Evolutionary conservation across 2,329 filamentous ascomycete species (phyloP).

Genomic region (Cladophialophora yegresii): DNA sequence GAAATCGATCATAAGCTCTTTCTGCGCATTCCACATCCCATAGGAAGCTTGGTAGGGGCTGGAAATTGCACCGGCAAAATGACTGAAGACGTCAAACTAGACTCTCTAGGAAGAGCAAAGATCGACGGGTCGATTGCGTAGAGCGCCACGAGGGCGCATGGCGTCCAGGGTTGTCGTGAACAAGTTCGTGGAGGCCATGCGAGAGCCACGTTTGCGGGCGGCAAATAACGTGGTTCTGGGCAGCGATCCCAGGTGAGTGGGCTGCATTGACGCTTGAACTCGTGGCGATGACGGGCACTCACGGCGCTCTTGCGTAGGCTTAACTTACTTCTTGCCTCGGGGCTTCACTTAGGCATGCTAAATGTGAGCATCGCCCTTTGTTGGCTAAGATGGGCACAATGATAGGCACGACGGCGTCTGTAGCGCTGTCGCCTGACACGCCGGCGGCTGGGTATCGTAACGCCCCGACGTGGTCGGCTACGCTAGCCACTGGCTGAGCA

Average conservation of each 20-base stretch:
- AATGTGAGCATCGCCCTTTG: slow-evolving; percentile 15
- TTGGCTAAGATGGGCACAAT: slow-evolving; percentile 15
- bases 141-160: neutral
- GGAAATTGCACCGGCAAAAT: neutral
- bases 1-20: neutral
- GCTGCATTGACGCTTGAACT: neutral
- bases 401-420: slow-evolving; percentile 14
- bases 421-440: neutral
- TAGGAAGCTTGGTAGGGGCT: neutral
- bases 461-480: neutral
- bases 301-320: neutral
- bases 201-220: slow-evolving; percentile 14
- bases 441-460: neutral
- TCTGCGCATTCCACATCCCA: neutral
- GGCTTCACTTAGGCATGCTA: slow-evolving; percentile 4
- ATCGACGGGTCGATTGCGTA: slow-evolving; percentile 13
- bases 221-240: slow-evolving; percentile 6
- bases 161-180: slow-evolving; percentile 8
- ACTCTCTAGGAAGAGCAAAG: slow-evolving; percentile 6
- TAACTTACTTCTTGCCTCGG: neutral
- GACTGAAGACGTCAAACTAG: slow-evolving; percentile 15
- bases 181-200: slow-evolving; percentile 5
- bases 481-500: neutral
- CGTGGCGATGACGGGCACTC: neutral
- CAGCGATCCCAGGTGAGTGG: neutral